Evolutionary conservation across 148 eudicot genomes (phyloP).

Genomic region (Rhododendron kiyosumense): DNA sequence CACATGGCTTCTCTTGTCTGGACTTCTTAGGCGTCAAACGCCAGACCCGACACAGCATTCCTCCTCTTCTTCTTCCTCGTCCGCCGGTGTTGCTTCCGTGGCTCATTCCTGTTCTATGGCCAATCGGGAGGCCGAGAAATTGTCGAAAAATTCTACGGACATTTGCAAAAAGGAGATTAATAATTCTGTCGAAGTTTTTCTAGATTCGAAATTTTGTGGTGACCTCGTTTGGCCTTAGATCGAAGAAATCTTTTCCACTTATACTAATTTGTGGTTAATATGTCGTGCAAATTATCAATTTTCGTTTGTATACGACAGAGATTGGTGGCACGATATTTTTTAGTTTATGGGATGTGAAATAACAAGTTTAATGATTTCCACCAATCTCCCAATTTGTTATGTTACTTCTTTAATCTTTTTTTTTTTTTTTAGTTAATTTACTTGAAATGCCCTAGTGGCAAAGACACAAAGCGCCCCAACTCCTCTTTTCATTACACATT

Average conservation of each 20-base stretch:
- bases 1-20: slow-evolving; percentile 39
- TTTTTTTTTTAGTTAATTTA: too few species aligned
- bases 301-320: too few species aligned
- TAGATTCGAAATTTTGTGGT: slow-evolving; percentile 19
- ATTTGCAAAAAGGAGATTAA: background rate
- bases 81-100: background rate
- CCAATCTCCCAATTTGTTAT: too few species aligned
- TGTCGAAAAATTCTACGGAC: background rate
- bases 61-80: background rate
- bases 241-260: background rate
- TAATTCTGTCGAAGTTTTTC: slow-evolving; percentile 10
- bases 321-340: too few species aligned
- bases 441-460: too few species aligned
- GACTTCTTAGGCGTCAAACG: slow-evolving; percentile 24
- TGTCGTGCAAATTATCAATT: too few species aligned
- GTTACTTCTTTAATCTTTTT: too few species aligned
- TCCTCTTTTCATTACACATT: too few species aligned
- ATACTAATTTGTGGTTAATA: too few species aligned
- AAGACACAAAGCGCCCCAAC: too few species aligned
- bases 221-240: slow-evolving; percentile 27
- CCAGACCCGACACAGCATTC: background rate
- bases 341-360: too few species aligned
- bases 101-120: background rate
- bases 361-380: too few species aligned
- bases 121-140: slow-evolving; percentile 1